Evolutionary conservation across 257 asterid genomes (phyloP), one percentile per base, ranked within the genome.

Genomic region (Asclepias syriaca): DNA sequence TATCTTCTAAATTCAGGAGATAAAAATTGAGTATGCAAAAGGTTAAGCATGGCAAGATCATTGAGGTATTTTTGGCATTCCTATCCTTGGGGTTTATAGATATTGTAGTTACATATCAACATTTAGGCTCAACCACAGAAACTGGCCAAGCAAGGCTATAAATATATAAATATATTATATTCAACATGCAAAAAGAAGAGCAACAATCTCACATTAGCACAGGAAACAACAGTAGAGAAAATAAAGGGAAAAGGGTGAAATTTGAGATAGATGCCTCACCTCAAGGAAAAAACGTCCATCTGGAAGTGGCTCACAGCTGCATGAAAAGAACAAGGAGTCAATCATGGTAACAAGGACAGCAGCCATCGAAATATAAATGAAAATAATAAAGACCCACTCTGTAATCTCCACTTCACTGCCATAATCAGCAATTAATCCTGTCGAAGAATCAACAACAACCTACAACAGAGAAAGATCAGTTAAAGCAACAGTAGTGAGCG

Each of bases 321-420:
- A 87, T 72, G 80, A 79, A 77, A 80, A 80, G 72, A 29, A 71
- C 74, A 74, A 51, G 43, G 21, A 37, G 48, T 13, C 63, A 68
- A 67, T 80, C 71, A 77, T 71, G 72, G 68, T 74, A 72, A 72
- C 79, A 65, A 68, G 74, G 67, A 45, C 60, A 60, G 75, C 46
- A 74, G 70, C 49, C 73, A 70, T 24, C 34, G 67, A 37, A 72
- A 40, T 46, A 29, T 15, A 40, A 40, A 12, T 43, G 18, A 69
- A 16, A 54, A 29, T 10, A 39, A 1, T 24, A 72, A 66, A 45
- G 27, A 51, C 96, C 53, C 87, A 95, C 99, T 92, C 98, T 64
- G 89, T 90, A 49, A 95, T 92, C 85, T 95, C 99, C 87, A 88
- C 99, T 86, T 95, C 99, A 80, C 99, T 90, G 37, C 90, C 99